Evolutionary conservation across 2,329 filamentous ascomycete genomes (phyloP).

Genomic region (Fusarium sterilihyphosum): DNA sequence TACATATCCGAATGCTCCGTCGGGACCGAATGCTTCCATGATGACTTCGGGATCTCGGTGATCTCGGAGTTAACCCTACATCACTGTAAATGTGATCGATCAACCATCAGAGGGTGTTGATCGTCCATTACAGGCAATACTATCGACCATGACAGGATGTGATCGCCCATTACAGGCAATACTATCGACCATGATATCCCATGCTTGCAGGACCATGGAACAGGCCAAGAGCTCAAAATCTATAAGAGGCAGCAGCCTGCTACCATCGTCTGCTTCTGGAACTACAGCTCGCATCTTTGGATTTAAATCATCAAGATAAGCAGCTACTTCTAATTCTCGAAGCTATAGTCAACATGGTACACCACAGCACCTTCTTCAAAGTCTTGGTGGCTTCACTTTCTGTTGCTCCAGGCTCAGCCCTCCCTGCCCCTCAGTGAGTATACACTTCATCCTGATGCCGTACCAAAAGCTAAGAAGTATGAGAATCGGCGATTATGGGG

Average conservation of each 20-base stretch:
- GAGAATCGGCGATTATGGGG: constrained; percentile 17
- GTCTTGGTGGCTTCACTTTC: neutral
- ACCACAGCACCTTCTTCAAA: neutral
- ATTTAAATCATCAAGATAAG: neutral
- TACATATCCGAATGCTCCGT: neutral
- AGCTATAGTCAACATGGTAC: neutral
- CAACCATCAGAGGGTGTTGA: neutral
- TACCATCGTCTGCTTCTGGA: neutral
- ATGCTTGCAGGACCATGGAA: neutral
- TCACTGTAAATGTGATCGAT: neutral
- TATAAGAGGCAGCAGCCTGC: neutral
- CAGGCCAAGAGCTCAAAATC: accelerated
- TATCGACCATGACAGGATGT: neutral
- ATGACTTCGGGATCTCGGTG: constrained; percentile 4
- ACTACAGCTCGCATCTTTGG: neutral
- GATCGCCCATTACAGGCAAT: neutral
- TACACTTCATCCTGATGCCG: accelerated
- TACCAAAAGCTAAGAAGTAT: neutral
- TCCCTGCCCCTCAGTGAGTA: constrained; percentile 10
- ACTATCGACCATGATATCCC: neutral
- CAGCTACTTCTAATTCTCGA: neutral
- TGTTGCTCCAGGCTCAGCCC: neutral
- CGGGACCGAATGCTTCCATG: neutral
- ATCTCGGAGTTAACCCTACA: neutral
- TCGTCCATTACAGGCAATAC: neutral